phyloP scores from a whole-genome alignment of 2,329 filamentous ascomycete genomes.

The Westerdykella sp. region DNA sequence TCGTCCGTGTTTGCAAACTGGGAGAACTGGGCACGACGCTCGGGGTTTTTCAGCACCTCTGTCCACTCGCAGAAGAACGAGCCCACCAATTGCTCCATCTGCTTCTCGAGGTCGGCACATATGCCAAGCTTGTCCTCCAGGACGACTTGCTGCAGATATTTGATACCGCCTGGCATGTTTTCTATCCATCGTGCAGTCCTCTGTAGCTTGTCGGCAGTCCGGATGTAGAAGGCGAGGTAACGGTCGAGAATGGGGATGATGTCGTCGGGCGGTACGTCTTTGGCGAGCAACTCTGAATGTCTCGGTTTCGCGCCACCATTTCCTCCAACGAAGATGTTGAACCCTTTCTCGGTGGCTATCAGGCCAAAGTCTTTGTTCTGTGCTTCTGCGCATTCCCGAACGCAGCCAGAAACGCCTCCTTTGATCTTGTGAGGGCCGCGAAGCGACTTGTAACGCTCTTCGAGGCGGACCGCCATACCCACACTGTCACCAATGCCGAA shows the following conservation, averaged over 20 bases:
- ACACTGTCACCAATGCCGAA: slow-evolving; percentile 87
- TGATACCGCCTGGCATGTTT: slow-evolving; percentile 72
- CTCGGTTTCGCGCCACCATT: slow-evolving; percentile 82
- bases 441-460: slow-evolving; percentile 88
- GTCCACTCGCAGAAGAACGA: slow-evolving; percentile 91
- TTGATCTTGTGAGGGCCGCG: slow-evolving; percentile 88
- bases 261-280: slow-evolving; percentile 76
- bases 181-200: slow-evolving; percentile 86
- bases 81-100: slow-evolving; percentile 80
- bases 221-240: slow-evolving; percentile 90
- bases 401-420: slow-evolving; percentile 81
- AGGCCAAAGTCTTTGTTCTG: slow-evolving; percentile 92
- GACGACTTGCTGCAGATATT: slow-evolving; percentile 75
- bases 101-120: slow-evolving; percentile 72
- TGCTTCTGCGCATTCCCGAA: slow-evolving; percentile 88
- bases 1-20: slow-evolving; percentile 82
- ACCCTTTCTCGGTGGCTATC: slow-evolving; percentile 87
- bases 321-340: slow-evolving; percentile 85
- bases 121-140: slow-evolving; percentile 83
- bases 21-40: slow-evolving; percentile 61
- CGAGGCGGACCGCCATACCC: slow-evolving; percentile 78
- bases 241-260: slow-evolving; percentile 79
- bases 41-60: slow-evolving; percentile 66
- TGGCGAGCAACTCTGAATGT: slow-evolving; percentile 76
- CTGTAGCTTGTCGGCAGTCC: slow-evolving; percentile 84